phyloP scores from a whole-genome alignment of 441 rosid species.

The Populus hybrid region DNA sequence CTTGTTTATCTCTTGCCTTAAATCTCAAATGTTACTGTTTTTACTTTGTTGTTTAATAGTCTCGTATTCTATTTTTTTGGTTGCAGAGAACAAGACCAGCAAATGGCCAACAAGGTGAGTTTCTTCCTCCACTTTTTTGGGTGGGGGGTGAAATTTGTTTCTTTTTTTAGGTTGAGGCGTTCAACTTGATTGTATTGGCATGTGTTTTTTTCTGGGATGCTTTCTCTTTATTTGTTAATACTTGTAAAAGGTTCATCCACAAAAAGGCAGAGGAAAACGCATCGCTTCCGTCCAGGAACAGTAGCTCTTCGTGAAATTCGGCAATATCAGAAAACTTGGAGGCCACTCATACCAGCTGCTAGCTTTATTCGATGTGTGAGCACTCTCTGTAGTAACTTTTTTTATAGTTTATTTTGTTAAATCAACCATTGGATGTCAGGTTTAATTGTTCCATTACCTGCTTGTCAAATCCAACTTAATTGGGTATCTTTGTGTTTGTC shows the following conservation, averaged over 20 bases:
- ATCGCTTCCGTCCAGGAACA: conserved; percentile 58
- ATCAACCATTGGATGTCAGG: neutral
- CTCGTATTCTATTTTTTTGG: neutral
- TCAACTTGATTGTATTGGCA: conserved; percentile 5
- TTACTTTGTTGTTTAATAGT: neutral
- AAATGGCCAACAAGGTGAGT: conserved; percentile 36
- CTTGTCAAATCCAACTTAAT: neutral
- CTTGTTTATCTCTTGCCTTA: neutral
- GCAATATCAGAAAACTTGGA: conserved; percentile 41
- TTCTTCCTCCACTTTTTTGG: conserved; percentile 2
- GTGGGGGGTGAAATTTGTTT: neutral
- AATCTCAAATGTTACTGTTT: neutral
- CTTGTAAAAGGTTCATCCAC: conserved; percentile 29
- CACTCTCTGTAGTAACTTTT: conserved; percentile 13
- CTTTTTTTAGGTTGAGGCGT: neutral
- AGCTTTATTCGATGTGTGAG: conserved; percentile 62
- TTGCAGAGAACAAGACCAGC: neutral
- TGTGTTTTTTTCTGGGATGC: conserved; percentile 8
- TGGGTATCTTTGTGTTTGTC: neutral
- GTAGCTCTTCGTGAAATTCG: conserved; percentile 78
- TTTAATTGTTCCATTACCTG: no score
- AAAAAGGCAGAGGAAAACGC: conserved; percentile 28
- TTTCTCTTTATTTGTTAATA: neutral
- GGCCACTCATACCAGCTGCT: conserved; percentile 59
- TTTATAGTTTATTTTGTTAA: neutral